Evolutionary conservation across 805 yeast genomes (phyloP), one percentile per base, ranked within the genome.

Genomic region (Candida xiaguanensis): DNA sequence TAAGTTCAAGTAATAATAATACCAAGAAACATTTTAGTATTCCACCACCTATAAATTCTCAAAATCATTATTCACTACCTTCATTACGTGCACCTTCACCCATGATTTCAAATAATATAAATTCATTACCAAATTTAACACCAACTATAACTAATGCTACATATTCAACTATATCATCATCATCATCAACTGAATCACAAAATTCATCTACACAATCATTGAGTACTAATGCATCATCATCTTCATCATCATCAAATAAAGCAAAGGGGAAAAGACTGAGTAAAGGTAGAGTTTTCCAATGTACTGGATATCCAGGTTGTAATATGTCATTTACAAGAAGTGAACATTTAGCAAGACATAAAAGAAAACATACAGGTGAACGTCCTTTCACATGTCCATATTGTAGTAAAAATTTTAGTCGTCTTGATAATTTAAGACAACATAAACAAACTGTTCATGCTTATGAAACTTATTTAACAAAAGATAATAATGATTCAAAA

Each of bases 291-390:
- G 75, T 85, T 16, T 89, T 89, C 62, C 89, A 80, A 55, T 89
- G 97, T 61, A 67, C 83, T 1, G 96, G 95, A 2, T 90, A 75
- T 56, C 87, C 87, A 15, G 89, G 83, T 48, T 89, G 97, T 61
- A 70, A 67, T 41, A 89, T 90, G 95, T 75, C 90, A 5, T 89
- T 89, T 61, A 85, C 95, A 2, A 71, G 97, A 36, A 82, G 93
- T 7, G 97, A 90, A 58, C 97, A 90, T 61, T 72, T 89, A 49
- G 95, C 96, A 1, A 72, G 97, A 43, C 97, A 89, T 64, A 83
- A 90, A 39, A 68, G 96, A 42, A 90, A 89, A 52, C 97, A 89
- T 58, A 90, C 96, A 0, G 97, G 96, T 31, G 97, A 89, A 59
- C 70, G 95, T 41, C 97, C 97, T 2, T 89, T 88, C 58, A 79